Evolutionary conservation across 2,329 filamentous ascomycete genomes (phyloP), one percentile per base, ranked within the genome.

Genomic region (Colletotrichum sp.): DNA sequence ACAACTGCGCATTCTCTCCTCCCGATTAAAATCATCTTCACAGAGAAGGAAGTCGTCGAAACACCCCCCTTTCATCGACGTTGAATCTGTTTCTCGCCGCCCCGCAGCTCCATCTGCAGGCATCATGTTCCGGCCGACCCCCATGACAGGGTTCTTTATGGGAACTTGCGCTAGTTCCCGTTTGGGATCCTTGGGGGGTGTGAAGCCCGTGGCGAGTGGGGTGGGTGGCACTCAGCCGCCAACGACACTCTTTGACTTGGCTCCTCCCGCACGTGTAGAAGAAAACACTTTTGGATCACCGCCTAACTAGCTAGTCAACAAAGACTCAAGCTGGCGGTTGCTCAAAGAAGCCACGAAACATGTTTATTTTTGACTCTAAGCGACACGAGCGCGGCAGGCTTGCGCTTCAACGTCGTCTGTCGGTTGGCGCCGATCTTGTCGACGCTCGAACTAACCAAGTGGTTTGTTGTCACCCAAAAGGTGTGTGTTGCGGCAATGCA

Each of bases 31-130:
- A 72, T 8, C 39, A 25, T 12, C 15, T 10, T 22, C 15, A 32
- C 9, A 43, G 25, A 30, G 15, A 36, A 30, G 12, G 39, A 36
- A 16, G 64, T 64, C 70, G 71, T 76, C 52, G 43, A 71, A 71
- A 56, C 8, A 55, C 66, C 71, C 66, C 74, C 66, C 39, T 74
- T 71, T 66, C 60, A 25, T 61, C 70, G 74, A 76, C 74, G 74
- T 76, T 70, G 60, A 75, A 55, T 69, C 48, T 75, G 36, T 66
- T 74, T 55, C 66, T 74, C 61, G 66, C 36, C 66, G 60, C 74
- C 74, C 74, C 74, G 74, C 74, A 76, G 70, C 66, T 30, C 71
- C 66, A 70, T 75, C 70, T 76, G 74, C 74, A 76, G 74, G 74
- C 71, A 75, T 76, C 71, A 70, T 48, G 64, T 62, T 75, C 60